These are phyloP conservation scores for Coemansia sp. DNA, from an alignment of 192 early-diverging fungal genomes.

Conservation along the genomic window DNA sequence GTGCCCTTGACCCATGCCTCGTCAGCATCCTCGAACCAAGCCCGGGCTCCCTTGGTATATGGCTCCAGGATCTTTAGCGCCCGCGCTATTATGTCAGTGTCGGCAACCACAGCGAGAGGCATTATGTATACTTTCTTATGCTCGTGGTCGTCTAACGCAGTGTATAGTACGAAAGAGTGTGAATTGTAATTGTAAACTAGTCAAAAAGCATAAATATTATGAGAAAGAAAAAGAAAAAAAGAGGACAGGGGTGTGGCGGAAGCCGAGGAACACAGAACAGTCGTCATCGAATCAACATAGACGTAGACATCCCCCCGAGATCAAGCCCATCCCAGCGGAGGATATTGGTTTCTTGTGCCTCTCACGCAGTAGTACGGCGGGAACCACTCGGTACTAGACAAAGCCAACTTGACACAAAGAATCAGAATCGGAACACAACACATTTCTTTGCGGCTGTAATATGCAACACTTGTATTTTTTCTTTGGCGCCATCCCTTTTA, in stretches of 20 bases:
- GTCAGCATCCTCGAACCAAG: slow-evolving; percentile 86
- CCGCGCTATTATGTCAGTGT: slow-evolving; percentile 31
- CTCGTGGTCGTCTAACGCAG: background rate
- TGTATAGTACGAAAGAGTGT: background rate
- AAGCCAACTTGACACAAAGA: background rate
- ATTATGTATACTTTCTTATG: slow-evolving; percentile 11
- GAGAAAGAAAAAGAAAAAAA: background rate
- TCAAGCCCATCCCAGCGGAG: background rate
- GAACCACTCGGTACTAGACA: background rate
- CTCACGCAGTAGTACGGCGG: background rate
- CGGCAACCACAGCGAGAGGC: slow-evolving; percentile 25
- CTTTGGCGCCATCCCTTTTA: too few relatives aligned
- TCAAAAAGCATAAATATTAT: background rate
- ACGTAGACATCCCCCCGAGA: background rate
- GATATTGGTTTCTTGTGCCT: background rate
- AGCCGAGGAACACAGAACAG: background rate
- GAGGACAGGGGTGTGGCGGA: background rate
- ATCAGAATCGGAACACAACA: background rate
- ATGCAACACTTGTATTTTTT: too few relatives aligned
- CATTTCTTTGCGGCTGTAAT: background rate
- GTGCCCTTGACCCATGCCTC: slow-evolving; percentile 83
- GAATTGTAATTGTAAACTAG: background rate
- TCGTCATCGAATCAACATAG: slow-evolving; percentile 4
- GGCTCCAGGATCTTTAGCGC: slow-evolving; percentile 61
- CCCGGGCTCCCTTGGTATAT: slow-evolving; percentile 71